Percentiles rank a stretch among this genome's conserved stretches.
These are phyloP conservation scores for Dothideomycetes sp. DNA, from an alignment of 2,329 filamentous ascomycete species.

Conservation along the genomic window DNA sequence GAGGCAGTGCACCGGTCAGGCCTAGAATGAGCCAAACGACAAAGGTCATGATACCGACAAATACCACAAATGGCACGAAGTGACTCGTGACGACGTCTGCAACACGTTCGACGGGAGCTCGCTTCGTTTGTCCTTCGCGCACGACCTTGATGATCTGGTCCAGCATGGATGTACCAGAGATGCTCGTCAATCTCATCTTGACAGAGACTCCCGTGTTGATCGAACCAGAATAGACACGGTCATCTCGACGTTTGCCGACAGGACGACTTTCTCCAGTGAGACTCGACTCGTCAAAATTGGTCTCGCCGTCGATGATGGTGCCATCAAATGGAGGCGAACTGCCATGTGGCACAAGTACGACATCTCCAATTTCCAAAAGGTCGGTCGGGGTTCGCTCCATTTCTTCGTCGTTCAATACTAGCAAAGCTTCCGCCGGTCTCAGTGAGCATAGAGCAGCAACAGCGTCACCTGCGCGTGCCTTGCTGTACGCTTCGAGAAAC, in stretches of 20 bases:
- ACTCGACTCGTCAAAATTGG: slow-evolving; percentile 80
- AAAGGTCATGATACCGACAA: slow-evolving; percentile 64
- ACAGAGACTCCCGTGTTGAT: slow-evolving; percentile 61
- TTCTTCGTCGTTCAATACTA: slow-evolving; percentile 38
- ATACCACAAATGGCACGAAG: slow-evolving; percentile 64
- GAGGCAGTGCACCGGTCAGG: slow-evolving; percentile 47
- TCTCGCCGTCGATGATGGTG: slow-evolving; percentile 44
- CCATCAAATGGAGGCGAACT: slow-evolving; percentile 81
- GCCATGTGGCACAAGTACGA: slow-evolving; percentile 66
- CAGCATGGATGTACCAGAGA: slow-evolving; percentile 63
- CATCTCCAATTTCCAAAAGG: slow-evolving; percentile 46
- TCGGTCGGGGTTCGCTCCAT: slow-evolving; percentile 43
- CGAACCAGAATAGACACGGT: slow-evolving; percentile 62
- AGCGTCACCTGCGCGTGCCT: slow-evolving; percentile 80
- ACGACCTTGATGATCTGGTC: slow-evolving; percentile 72
- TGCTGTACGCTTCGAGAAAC: slow-evolving; percentile 82
- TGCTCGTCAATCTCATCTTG: slow-evolving; percentile 53
- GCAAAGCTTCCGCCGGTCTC: slow-evolving; percentile 63
- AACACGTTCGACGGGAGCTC: slow-evolving; percentile 66
- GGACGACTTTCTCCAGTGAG: slow-evolving; percentile 69
- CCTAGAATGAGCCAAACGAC: slow-evolving; percentile 61
- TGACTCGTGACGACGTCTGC: slow-evolving; percentile 65
- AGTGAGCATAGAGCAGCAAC: slow-evolving; percentile 71
- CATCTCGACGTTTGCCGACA: slow-evolving; percentile 54
- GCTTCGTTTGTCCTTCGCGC: slow-evolving; percentile 65